Percentiles rank a stretch among this genome's conserved stretches.
Conservation (phyloP, 768 basidiomycete species). For the Amylocystis lapponica region DNA sequence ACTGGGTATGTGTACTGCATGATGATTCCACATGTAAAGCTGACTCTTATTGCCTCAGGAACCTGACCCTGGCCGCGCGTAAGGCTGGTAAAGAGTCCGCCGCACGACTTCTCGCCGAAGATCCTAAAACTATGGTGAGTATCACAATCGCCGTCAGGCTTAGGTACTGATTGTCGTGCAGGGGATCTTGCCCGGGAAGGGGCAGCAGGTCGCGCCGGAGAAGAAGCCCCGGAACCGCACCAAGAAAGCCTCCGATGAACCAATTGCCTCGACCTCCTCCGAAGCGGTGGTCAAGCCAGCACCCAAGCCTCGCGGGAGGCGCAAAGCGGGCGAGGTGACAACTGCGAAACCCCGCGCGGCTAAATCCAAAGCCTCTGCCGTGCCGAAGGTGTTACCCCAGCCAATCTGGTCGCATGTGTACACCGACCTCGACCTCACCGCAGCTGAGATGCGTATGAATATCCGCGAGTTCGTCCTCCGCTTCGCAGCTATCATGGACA, state of each 20-base stretch:
- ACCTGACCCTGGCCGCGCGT: constrained; percentile 32
- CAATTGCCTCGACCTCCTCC: constrained; percentile 5
- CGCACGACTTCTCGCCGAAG: constrained; percentile 29
- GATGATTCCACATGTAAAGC: neutral
- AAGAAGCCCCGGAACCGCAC: constrained; percentile 14
- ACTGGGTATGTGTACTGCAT: constrained; percentile 41
- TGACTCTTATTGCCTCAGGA: constrained; percentile 21
- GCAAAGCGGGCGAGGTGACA: constrained; percentile 4
- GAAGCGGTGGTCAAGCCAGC: neutral
- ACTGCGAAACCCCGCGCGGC: constrained; percentile 9
- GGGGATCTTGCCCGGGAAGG: constrained; percentile 24
- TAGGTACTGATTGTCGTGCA: constrained; percentile 9
- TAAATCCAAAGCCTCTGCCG: constrained; percentile 15
- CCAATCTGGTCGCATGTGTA: constrained; percentile 50
- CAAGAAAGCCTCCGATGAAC: constrained; percentile 8
- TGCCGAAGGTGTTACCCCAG: constrained; percentile 32
- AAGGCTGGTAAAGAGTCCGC: constrained; percentile 34
- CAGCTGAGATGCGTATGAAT: constrained; percentile 56
- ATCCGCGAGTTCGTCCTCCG: constrained; percentile 73
- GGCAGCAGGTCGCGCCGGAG: constrained; percentile 12
- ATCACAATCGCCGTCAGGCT: neutral
- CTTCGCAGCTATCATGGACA: constrained; percentile 49
- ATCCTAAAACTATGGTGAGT: constrained; percentile 29
- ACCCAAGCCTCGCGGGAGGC: neutral
- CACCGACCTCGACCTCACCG: constrained; percentile 33